These are phyloP conservation scores for Moricandia moricandioides DNA, from an alignment of 345 rosid species.

Conservation along the genomic window DNA sequence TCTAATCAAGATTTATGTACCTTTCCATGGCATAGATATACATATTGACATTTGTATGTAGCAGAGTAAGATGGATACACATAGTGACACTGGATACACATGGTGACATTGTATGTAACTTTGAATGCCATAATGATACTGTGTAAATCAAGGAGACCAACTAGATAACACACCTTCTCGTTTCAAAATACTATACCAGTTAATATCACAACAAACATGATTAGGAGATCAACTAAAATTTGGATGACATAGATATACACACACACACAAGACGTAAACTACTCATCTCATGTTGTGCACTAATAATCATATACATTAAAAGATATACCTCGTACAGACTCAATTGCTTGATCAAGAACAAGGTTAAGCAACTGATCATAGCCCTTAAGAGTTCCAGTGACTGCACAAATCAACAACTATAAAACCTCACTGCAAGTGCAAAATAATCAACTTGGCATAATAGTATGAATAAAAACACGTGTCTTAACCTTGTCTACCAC, in stretches of 20 bases:
- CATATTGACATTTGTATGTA: background rate
- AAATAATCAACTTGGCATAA: background rate
- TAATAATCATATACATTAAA: background rate
- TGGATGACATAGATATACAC: background rate
- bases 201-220: background rate
- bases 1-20: background rate
- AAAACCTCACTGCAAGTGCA: background rate
- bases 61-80: background rate
- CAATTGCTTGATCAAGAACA: constrained; percentile 88
- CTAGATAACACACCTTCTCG: background rate
- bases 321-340: constrained; percentile 74
- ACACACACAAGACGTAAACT: background rate
- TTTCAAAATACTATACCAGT: background rate
- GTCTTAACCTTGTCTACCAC: constrained; percentile 85
- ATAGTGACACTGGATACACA: too few species aligned
- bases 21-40: background rate
- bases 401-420: constrained; percentile 39
- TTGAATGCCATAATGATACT: background rate
- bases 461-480: background rate
- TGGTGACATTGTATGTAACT: too few species aligned
- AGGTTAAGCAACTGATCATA: constrained; percentile 93
- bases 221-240: background rate
- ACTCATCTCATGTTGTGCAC: background rate
- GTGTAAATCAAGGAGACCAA: background rate
- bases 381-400: constrained; percentile 91